phyloP scores from a whole-genome alignment of 352 stramenopile genomes.

The Phytophthora quininea region DNA sequence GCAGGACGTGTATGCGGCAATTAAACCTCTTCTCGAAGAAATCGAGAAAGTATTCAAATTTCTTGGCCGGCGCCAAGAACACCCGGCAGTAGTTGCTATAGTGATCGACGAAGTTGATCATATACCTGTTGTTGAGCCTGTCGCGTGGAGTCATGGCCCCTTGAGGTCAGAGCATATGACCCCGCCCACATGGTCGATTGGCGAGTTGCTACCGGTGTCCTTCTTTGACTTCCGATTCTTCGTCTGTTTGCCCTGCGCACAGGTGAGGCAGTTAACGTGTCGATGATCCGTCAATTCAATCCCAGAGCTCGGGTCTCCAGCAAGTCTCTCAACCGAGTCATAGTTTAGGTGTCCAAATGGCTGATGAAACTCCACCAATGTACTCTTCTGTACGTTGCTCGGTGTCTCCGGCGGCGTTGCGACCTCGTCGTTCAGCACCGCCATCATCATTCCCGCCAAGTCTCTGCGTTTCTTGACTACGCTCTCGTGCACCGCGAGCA shows the following conservation, averaged over 20 bases:
- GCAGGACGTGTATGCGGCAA: not conserved
- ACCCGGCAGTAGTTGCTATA: slow-evolving; percentile 10
- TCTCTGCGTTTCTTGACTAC: not conserved
- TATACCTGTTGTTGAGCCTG: slow-evolving; percentile 3
- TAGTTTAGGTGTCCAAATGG: not conserved
- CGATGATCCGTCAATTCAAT: not conserved
- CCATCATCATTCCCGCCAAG: not conserved
- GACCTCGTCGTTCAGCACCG: not conserved
- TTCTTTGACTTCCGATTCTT: slow-evolving; percentile 3
- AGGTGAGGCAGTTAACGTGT: slow-evolving; percentile 6
- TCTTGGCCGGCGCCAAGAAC: slow-evolving; percentile 6
- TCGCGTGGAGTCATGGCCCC: slow-evolving; percentile 2
- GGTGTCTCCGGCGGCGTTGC: not conserved
- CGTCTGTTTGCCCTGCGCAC: slow-evolving; percentile 11
- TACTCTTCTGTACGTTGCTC: not conserved
- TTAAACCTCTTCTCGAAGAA: slow-evolving; percentile 3
- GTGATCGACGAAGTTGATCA: slow-evolving; percentile 16
- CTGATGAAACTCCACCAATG: not conserved
- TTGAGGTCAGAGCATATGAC: slow-evolving; percentile 5
- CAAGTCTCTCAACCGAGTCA: not conserved
- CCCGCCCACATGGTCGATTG: slow-evolving; percentile 5
- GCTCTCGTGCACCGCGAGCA: not conserved
- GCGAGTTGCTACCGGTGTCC: slow-evolving; percentile 7
- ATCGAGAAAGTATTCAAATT: slow-evolving; percentile 1
- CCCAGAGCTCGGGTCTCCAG: not conserved